A percentile compares a stretch with the other conserved stretches of the same genome.
Conservation (phyloP, 2,329 filamentous ascomycete species). For the Cladophialophora psammophila region DNA sequence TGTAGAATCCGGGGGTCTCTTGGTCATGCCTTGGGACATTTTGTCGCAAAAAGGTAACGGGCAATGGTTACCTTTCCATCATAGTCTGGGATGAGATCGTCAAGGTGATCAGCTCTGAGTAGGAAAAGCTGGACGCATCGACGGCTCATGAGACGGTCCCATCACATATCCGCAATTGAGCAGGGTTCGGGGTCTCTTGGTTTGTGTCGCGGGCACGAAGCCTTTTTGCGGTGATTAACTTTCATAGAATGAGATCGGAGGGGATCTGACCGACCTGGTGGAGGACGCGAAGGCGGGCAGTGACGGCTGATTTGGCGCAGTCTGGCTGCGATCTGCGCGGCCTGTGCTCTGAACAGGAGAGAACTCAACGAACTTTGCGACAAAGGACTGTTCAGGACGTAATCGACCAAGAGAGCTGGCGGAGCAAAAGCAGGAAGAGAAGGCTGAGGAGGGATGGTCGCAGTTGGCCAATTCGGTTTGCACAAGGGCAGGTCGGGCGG, state of each 20-base stretch:
- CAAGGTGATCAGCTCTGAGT: constrained; percentile 25
- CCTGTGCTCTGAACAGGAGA: not conserved
- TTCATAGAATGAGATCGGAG: constrained; percentile 3
- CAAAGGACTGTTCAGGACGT: not conserved
- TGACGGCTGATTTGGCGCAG: not conserved
- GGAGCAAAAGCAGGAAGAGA: not conserved
- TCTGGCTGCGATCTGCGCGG: not conserved
- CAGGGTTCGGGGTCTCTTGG: not conserved
- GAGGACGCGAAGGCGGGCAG: constrained; percentile 3
- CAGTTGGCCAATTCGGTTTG: not conserved
- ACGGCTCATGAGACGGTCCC: constrained; percentile 15
- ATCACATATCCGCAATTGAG: constrained; percentile 12
- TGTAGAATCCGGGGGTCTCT: constrained; percentile 25
- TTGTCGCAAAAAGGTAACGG: constrained; percentile 33
- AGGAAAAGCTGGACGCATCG: constrained; percentile 27
- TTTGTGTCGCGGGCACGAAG: not conserved
- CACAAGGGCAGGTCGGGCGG: not conserved
- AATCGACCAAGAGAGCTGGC: not conserved
- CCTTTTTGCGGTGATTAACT: constrained; percentile 8
- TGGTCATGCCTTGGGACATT: constrained; percentile 35
- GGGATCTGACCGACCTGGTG: constrained; percentile 3
- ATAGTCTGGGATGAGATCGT: constrained; percentile 22
- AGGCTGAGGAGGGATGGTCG: not conserved
- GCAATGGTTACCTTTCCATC: constrained; percentile 33
- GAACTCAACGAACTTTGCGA: not conserved